These are phyloP conservation scores for Boletus fagicola DNA, from an alignment of 768 basidiomycete genomes.

Conservation along the genomic window DNA sequence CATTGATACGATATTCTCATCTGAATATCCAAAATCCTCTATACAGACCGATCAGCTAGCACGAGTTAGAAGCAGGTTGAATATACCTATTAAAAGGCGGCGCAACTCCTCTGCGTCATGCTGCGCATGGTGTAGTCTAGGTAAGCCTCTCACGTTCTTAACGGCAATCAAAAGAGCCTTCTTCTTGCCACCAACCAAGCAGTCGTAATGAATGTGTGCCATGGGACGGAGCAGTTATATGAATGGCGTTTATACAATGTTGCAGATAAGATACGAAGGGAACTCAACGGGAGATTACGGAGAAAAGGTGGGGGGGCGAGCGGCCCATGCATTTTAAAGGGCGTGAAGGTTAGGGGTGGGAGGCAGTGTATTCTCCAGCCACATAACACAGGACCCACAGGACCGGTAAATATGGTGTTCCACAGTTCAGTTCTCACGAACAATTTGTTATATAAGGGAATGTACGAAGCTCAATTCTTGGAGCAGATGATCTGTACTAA, in stretches of 20 bases:
- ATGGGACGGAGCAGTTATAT: constrained; percentile 3
- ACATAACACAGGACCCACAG: constrained; percentile 15
- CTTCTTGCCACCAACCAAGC: constrained; percentile 5
- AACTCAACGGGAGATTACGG: neutral
- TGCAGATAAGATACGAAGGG: constrained; percentile 15
- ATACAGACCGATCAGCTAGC: neutral
- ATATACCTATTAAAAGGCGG: constrained; percentile 25
- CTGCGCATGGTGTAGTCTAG: constrained; percentile 12
- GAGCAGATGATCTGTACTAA: neutral
- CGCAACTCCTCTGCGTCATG: constrained; percentile 15
- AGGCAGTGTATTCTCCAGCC: neutral
- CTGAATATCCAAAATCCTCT: constrained; percentile 41
- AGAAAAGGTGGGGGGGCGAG: neutral
- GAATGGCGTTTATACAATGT: neutral
- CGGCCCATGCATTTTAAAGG: neutral
- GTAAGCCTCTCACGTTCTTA: neutral
- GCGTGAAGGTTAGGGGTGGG: neutral
- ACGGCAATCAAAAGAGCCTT: constrained; percentile 29
- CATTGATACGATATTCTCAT: constrained; percentile 42
- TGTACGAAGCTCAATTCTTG: neutral
- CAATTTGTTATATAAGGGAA: neutral
- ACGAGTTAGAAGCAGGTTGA: neutral
- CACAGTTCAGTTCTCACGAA: neutral
- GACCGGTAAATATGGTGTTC: neutral
- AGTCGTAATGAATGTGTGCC: neutral